Percentiles rank a stretch among this genome's conserved stretches.
Conservation (phyloP, 2,329 filamentous ascomycete species). For the Aspergillus sojae region DNA sequence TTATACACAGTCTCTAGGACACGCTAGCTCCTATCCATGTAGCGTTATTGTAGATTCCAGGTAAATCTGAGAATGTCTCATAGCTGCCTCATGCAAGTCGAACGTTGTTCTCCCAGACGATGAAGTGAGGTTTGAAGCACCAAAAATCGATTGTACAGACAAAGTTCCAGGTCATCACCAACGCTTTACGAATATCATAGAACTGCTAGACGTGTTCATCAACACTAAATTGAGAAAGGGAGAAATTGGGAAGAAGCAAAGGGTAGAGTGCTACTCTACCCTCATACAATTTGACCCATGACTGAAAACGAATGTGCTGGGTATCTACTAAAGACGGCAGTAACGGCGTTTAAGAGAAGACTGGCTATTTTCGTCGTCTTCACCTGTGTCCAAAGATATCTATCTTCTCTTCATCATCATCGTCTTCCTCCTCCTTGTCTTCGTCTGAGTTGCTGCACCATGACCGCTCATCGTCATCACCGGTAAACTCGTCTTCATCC, state of each 20-base stretch:
- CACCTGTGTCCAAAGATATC: slow-evolving; percentile 58
- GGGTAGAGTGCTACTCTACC: not conserved
- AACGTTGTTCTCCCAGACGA: not conserved
- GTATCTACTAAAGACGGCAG: not conserved
- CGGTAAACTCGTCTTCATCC: slow-evolving; percentile 19
- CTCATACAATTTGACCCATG: not conserved
- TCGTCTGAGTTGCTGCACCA: slow-evolving; percentile 38
- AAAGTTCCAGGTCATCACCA: not conserved
- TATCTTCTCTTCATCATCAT: slow-evolving; percentile 51
- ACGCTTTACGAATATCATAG: not conserved
- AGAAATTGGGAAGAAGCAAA: not conserved
- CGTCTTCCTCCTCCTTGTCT: slow-evolving; percentile 54
- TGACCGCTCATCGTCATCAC: slow-evolving; percentile 13
- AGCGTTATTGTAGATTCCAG: too few relatives aligned
- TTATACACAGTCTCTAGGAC: too few relatives aligned
- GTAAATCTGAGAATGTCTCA: too few relatives aligned
- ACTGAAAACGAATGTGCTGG: not conserved
- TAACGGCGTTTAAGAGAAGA: not conserved
- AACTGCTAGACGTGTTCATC: not conserved
- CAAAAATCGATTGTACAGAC: not conserved
- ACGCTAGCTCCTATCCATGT: too few relatives aligned
- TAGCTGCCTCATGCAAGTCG: too few relatives aligned
- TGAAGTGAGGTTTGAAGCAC: not conserved
- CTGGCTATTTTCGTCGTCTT: slow-evolving; percentile 15
- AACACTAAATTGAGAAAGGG: not conserved